Conservation (phyloP, 108 stramenopile genomes). For the Conticribra weissflogii region DNA sequence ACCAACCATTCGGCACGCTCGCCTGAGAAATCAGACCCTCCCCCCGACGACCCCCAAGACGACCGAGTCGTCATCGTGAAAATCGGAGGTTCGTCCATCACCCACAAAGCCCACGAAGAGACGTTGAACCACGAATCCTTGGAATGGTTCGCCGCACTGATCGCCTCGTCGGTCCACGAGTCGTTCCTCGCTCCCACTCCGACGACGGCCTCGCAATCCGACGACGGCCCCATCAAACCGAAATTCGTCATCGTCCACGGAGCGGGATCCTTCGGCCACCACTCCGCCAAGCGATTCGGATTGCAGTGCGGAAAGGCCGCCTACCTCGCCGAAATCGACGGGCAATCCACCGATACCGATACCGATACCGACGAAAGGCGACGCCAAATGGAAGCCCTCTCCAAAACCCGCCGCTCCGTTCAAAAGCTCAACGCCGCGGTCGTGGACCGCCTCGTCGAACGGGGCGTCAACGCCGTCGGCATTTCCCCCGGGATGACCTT, state of each 20-base stretch:
- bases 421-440: conserved; percentile 68
- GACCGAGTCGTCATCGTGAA: conserved; percentile 76
- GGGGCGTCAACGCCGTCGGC: conserved; percentile 67
- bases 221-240: conserved; percentile 60
- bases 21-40: too few relatives aligned
- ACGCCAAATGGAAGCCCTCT: conserved; percentile 56
- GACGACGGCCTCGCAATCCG: conserved; percentile 25
- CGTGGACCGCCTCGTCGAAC: conserved; percentile 48
- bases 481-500: conserved; percentile 72
- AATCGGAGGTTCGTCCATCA: conserved; percentile 84
- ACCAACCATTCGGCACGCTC: too few relatives aligned
- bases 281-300: conserved; percentile 70
- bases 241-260: conserved; percentile 73
- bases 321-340: conserved; percentile 24
- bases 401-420: conserved; percentile 65
- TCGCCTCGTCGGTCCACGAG: conserved; percentile 37
- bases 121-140: conserved; percentile 53
- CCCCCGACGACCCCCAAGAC: too few relatives aligned
- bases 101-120: conserved; percentile 68
- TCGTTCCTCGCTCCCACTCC: conserved; percentile 17
- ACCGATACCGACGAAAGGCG: not conserved
- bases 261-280: conserved; percentile 86
- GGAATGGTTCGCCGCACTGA: conserved; percentile 62
- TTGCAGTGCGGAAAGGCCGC: conserved; percentile 53
- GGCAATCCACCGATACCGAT: not conserved